Conservation (phyloP, 176 grass and related monocot genomes). For the Ananas comosus region DNA sequence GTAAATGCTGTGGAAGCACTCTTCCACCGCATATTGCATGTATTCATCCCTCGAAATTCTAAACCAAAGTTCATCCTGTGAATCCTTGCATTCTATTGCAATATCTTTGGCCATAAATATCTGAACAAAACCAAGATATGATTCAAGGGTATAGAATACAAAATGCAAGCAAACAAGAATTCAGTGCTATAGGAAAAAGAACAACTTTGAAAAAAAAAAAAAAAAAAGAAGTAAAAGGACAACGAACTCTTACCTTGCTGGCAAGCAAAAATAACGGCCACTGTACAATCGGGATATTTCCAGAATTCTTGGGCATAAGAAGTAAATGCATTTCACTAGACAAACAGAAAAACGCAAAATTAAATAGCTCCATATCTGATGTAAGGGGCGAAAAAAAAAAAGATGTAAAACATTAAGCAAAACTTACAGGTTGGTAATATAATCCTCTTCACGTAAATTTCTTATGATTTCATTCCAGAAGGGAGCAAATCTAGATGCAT, state of each 20-base stretch:
- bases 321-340: slow-evolving; percentile 78
- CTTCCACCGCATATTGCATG: slow-evolving; percentile 79
- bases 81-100: slow-evolving; percentile 56
- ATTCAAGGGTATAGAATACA: not conserved
- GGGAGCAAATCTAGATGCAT: slow-evolving; percentile 87
- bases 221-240: not conserved
- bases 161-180: not conserved
- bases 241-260: slow-evolving; percentile 51
- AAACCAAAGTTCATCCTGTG: slow-evolving; percentile 72
- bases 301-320: slow-evolving; percentile 73
- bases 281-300: slow-evolving; percentile 61
- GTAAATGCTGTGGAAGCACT: slow-evolving; percentile 52
- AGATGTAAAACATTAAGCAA: not conserved
- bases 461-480: slow-evolving; percentile 93
- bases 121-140: slow-evolving; percentile 24
- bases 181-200: not conserved
- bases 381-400: not conserved
- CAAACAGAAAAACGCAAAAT: slow-evolving; percentile 16
- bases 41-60: slow-evolving; percentile 84
- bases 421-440: slow-evolving; percentile 67
- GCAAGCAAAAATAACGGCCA: slow-evolving; percentile 94
- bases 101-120: slow-evolving; percentile 94
- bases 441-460: slow-evolving; percentile 88
- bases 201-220: not conserved
- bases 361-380: not conserved